Conservation (phyloP, 2,329 filamentous ascomycete species). For the Aspergillus pseudonomiae region DNA sequence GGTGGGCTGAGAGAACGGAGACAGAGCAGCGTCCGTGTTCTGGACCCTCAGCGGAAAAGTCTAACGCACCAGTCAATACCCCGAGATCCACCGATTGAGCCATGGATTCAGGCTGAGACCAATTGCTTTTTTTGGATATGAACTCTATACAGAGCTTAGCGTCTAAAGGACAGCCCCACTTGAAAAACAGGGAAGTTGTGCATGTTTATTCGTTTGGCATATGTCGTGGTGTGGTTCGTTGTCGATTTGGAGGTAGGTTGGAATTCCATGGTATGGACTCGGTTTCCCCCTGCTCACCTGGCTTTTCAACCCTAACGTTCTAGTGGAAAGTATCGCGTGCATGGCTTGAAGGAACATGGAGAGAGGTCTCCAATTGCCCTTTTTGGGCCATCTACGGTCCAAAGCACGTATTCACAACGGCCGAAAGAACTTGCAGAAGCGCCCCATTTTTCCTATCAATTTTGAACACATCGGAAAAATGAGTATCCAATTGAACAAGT, state of each 20-base stretch:
- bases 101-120: neutral
- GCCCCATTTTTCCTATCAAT: neutral
- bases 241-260: neutral
- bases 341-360: neutral
- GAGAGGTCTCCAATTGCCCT: neutral
- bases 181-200: neutral
- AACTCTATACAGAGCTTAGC: neutral
- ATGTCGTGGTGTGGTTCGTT: neutral
- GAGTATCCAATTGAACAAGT: neutral
- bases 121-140: neutral
- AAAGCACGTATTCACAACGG: neutral
- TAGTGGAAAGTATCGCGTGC: neutral
- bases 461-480: neutral
- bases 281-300: neutral
- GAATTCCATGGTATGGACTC: neutral
- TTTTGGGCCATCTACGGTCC: neutral
- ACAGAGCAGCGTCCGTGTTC: neutral
- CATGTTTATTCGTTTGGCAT: neutral
- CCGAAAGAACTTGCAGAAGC: neutral
- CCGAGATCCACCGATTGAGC: neutral
- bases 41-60: neutral
- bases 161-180: neutral
- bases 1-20: neutral
- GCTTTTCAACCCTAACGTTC: neutral
- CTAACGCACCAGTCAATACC: neutral